Base-by-base conservation (phyloP, 1,284 basidiomycete species). In the Phellopilus nigrolimitatus region DNA sequence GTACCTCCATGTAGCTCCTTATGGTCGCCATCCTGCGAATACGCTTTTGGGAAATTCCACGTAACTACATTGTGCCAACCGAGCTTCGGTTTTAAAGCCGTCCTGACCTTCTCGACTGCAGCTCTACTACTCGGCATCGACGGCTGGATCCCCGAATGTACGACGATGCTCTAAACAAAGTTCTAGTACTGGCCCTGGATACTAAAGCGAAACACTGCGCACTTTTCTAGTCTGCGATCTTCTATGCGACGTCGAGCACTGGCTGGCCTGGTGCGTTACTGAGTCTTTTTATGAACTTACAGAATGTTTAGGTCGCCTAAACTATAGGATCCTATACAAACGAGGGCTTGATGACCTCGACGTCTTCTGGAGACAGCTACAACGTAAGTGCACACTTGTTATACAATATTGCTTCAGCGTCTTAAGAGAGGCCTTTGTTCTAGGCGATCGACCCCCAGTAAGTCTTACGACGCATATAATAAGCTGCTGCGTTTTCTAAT, bases 391-490 rank as follows among this genome's bases (percentile, higher is more conserved):
- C n/a, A n/a, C 3, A 25, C 39, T n/a, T 33, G 24, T 28, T 21
- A 13, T 10, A 7, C 17, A n/a, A 31, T n/a, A 25, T 30, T 15
- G 24, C n/a, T n/a, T 13, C n/a, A 13, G n/a, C 30, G 13, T 7
- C 22, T 30, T 24, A 10, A 36, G 19, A 39, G 10, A 7, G 43
- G 21, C 25, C 25, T 49, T 2, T 31, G 13, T 30, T 22, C 36
- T 36, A 78, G 75, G 76, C 78, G 2, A 79, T 80, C 55, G 78
- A 80, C 61, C 78, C 79, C 27, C 76, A 79, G 76, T 75, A 59
- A 53, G 70, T 31, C 22, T 47, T 39, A 22, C 7, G 37, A n/a
- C 30, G 13, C 19, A 24, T 19, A 47, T 44, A 6, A 10, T 67
- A 38, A 53, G 60, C 53, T 15, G 22, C 38, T 41, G 22, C 17